Conservation (phyloP, 495 filamentous ascomycete species). For the Talaromyces thailandensis region DNA sequence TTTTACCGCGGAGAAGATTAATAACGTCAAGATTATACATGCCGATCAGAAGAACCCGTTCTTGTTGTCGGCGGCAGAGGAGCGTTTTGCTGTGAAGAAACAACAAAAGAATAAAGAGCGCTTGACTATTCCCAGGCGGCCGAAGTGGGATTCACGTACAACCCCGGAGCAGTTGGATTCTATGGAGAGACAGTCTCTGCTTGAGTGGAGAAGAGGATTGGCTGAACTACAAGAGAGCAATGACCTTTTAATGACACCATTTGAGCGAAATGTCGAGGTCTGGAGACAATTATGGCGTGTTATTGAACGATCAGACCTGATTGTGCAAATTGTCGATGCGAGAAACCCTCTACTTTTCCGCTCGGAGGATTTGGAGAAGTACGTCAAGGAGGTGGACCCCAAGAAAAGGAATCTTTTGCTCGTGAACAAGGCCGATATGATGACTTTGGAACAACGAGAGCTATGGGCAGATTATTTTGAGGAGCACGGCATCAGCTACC, state of each 20-base stretch:
- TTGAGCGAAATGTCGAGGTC: conserved; percentile 95
- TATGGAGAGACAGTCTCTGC: conserved; percentile 69
- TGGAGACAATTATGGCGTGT: conserved; percentile 99
- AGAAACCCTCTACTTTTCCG: conserved; percentile 90
- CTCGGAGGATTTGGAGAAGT: conserved; percentile 84
- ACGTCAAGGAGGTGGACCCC: conserved; percentile 85
- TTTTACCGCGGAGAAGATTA: conserved; percentile 98
- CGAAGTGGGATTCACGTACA: conserved; percentile 77
- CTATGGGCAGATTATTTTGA: conserved; percentile 87
- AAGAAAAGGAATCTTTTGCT: conserved; percentile 87
- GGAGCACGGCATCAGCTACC: conserved; percentile 70
- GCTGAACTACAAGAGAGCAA: conserved; percentile 89
- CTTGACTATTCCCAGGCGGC: conserved; percentile 84
- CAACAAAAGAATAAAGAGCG: conserved; percentile 67
- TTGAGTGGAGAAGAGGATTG: conserved; percentile 83
- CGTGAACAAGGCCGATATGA: conserved; percentile 99
- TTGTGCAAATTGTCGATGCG: conserved; percentile 98
- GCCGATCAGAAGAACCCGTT: conserved; percentile 92
- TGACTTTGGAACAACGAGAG: conserved; percentile 78
- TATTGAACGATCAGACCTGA: conserved; percentile 89
- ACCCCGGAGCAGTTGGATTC: conserved; percentile 73
- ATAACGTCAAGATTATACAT: conserved; percentile 97
- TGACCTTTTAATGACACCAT: conserved; percentile 95
- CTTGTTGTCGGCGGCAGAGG: conserved; percentile 79
- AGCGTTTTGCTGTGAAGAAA: conserved; percentile 66